Base-by-base conservation (phyloP, 2,329 filamentous ascomycete species). In the Passalora sequoiae region DNA sequence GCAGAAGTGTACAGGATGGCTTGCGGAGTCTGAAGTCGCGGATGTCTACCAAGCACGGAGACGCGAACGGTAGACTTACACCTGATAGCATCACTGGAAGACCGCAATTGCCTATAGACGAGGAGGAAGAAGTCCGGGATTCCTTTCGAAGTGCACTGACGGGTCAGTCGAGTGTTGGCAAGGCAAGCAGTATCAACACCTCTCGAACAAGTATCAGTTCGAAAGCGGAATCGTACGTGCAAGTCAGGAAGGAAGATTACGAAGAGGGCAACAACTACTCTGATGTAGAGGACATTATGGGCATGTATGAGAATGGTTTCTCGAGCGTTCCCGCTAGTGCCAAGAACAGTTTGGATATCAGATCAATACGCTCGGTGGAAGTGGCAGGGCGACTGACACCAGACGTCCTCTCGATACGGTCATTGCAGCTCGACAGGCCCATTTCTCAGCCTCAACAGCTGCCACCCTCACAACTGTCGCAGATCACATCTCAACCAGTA, bases 171-270 rank as follows among this genome's bases (percentile, higher is more conserved):
- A 81, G 77, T 57, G 66, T 73, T 29, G 66, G 76, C 38, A 75
- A 76, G 31, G 60, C 70, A 5, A 76, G 77, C 40, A 65, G 70
- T 9, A 77, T 75, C 50, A 76, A 76, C n/a, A 94, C 87, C 1
- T 86, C 91, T 60, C 77, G 86, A 49, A 94, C 86, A 63, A 95
- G 89, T 60, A 74, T 92, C 38, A 64, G 83, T 51, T 92, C 88
- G 3, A 79, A 80, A 47, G 84, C 73, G 69, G 42, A 33, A 68
- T 92, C 72, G 19, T 49, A 75, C 74, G 65, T 88, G 42, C 83
- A 86, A 66, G 80, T 63, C 35, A 54, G 54, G 37, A 42, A 51
- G 16, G 60, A 65, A 15, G 69, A 72, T 25, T 69, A 62, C 20
- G 68, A 69, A 6, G 55, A 59, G 25, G 41, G 35, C 16, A 70